These are phyloP conservation scores for Leccinum pachyderme DNA, from an alignment of 1,284 basidiomycete genomes.

Conservation along the genomic window DNA sequence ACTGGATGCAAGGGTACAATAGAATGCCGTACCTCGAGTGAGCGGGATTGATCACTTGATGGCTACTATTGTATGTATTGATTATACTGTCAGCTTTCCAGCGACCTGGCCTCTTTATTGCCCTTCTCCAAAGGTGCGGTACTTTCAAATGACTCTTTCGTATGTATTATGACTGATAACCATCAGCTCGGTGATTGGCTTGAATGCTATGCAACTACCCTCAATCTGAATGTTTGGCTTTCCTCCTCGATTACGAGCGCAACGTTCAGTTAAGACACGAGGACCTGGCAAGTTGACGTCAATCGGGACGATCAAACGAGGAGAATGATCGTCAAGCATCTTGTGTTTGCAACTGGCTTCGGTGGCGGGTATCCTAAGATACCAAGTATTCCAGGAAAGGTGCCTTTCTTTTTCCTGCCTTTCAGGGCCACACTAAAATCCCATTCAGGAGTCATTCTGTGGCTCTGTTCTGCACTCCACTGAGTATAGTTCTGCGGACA, in stretches of 20 bases:
- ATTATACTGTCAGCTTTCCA: conserved; percentile 29
- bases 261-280: conserved; percentile 29
- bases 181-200: conserved; percentile 56
- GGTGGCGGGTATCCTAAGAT: conserved; percentile 35
- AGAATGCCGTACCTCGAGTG: conserved; percentile 29
- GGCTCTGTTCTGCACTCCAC: conserved; percentile 38
- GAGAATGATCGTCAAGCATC: conserved; percentile 32
- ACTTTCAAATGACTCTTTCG: neutral
- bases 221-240: conserved; percentile 29
- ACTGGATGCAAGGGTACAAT: conserved; percentile 27
- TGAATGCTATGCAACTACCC: conserved; percentile 31
- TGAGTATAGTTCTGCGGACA: conserved; percentile 30
- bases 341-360: conserved; percentile 40
- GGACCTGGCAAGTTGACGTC: conserved; percentile 36
- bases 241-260: conserved; percentile 40
- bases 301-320: conserved; percentile 21
- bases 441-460: conserved; percentile 18
- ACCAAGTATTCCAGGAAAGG: conserved; percentile 3
- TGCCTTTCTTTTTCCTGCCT: neutral
- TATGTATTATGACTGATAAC: conserved; percentile 1
- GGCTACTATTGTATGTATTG: neutral
- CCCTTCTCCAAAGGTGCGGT: conserved; percentile 36
- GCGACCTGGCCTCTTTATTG: conserved; percentile 38
- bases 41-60: conserved; percentile 1
- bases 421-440: neutral